Percentiles rank a stretch among this genome's conserved stretches.
Conservation (phyloP, 2,329 filamentous ascomycete species). For the Paraconiothyrium brasiliense region DNA sequence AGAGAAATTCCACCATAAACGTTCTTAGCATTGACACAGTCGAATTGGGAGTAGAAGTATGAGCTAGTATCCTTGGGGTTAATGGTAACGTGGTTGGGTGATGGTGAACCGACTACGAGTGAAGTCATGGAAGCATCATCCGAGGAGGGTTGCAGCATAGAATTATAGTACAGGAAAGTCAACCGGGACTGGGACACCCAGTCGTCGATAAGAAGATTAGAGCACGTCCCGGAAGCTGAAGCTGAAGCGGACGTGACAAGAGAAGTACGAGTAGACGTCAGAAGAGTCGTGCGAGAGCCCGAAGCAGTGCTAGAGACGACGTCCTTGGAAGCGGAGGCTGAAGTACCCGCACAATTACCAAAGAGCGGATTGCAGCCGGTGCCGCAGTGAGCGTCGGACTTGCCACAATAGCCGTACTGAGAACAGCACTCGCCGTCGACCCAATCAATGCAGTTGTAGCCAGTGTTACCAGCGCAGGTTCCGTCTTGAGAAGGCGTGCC, state of each 20-base stretch:
- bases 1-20: slow-evolving; percentile 66
- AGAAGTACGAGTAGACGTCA: slow-evolving; percentile 27
- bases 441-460: slow-evolving; percentile 12
- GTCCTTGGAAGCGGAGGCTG: slow-evolving; percentile 7
- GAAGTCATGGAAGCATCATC: slow-evolving; percentile 68
- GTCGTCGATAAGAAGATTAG: slow-evolving; percentile 64
- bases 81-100: slow-evolving; percentile 60
- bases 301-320: slow-evolving; percentile 17
- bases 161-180: slow-evolving; percentile 69
- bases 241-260: slow-evolving; percentile 20
- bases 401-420: slow-evolving; percentile 8
- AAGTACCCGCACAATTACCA: slow-evolving; percentile 13
- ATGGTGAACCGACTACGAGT: slow-evolving; percentile 60
- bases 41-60: slow-evolving; percentile 68
- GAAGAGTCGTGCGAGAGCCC: slow-evolving; percentile 26
- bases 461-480: slow-evolving; percentile 1
- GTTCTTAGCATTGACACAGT: slow-evolving; percentile 62
- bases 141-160: slow-evolving; percentile 64
- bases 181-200: slow-evolving; percentile 70
- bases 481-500: slow-evolving; percentile 8
- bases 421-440: slow-evolving; percentile 11
- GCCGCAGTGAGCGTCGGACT: neutral
- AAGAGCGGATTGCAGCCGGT: slow-evolving; percentile 10
- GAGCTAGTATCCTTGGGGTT: slow-evolving; percentile 60
- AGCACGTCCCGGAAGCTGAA: slow-evolving; percentile 48